Evolutionary conservation across 441 rosid genomes (phyloP).

Genomic region (Iberis amara): DNA sequence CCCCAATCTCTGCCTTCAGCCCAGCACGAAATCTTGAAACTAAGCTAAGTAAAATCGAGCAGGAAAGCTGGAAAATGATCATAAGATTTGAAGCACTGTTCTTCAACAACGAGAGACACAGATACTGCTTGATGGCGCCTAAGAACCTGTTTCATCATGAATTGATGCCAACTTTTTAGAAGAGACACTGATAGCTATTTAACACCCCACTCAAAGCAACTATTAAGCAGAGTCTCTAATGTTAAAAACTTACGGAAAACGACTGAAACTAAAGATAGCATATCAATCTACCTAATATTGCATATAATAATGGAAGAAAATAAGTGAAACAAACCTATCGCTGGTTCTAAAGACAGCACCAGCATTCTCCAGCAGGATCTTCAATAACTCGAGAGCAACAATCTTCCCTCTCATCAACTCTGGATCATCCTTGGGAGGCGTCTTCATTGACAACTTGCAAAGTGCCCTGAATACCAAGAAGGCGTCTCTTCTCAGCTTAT

Average conservation of each 20-base stretch:
- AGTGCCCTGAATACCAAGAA: slow-evolving; percentile 97
- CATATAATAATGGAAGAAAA: slow-evolving; percentile 7
- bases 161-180: slow-evolving; percentile 10
- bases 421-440: slow-evolving; percentile 98
- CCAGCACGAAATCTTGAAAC: slow-evolving; percentile 98
- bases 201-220: slow-evolving; percentile 8
- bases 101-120: slow-evolving; percentile 87
- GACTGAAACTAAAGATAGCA: slow-evolving; percentile 1
- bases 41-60: slow-evolving; percentile 93
- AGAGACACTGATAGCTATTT: neutral
- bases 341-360: slow-evolving; percentile 97
- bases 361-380: slow-evolving; percentile 93
- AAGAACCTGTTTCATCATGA: slow-evolving; percentile 68
- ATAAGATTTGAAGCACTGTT: slow-evolving; percentile 89
- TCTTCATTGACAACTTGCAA: slow-evolving; percentile 98
- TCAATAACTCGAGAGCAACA: slow-evolving; percentile 91
- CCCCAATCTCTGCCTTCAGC: slow-evolving; percentile 98
- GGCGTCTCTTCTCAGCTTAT: slow-evolving; percentile 94
- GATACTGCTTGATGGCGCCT: slow-evolving; percentile 96
- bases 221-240: slow-evolving; percentile 10
- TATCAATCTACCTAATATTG: slow-evolving; percentile 5
- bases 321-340: slow-evolving; percentile 55
- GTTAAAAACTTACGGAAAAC: slow-evolving; percentile 3
- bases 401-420: slow-evolving; percentile 93
- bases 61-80: slow-evolving; percentile 98